Base-by-base conservation (phyloP, 179 eudicot species). In the Nepenthes alata region DNA sequence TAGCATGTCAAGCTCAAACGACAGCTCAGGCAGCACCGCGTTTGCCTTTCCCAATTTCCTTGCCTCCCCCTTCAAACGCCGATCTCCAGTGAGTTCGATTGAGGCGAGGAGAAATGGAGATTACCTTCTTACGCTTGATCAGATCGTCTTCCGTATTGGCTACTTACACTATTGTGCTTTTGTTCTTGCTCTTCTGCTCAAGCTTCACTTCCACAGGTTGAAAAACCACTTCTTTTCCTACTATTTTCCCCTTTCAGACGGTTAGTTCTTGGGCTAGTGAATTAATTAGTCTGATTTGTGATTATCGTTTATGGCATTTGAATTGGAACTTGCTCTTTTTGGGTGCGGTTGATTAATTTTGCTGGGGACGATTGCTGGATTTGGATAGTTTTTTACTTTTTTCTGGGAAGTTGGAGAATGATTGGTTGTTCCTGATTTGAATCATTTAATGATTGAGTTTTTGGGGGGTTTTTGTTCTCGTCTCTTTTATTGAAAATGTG, bases 161-260 rank as follows among this genome's bases (percentile, higher is more conserved):
- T 25, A 25, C 0, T 25, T 25, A 25, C 25, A 66, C 44, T 55
- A 8, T 62, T 47, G 10, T 44, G 49, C 58, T 69, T 41, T 53
- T 69, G 38, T 38, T 69, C 44, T 52, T 55, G 57, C 7, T 69
- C 37, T 69, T 51, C n/a, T 61, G 41, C 66, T 69, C 67, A 7
- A 48, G 57, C 57, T 69, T 69, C 25, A 47, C 57, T 36, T 51
- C 51, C 2, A 67, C 70, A 67, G 70, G 70, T 67, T 39, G 16
- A 44, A 39, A 9, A 15, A 37, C 5, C 37, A 44, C 5, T 60
- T 2, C 15, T 36, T 8, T 39, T 15, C 47, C 34, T 2, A 5
- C 37, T 11, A 6, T 55, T 6, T 55, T 55, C 9, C 59, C 3
- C 4, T 56, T 37, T 56, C 25, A 25, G 25, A 25, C 25, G 25